These are phyloP conservation scores for Fusarium buharicum DNA, from an alignment of 2,329 filamentous ascomycete species.

Conservation along the genomic window DNA sequence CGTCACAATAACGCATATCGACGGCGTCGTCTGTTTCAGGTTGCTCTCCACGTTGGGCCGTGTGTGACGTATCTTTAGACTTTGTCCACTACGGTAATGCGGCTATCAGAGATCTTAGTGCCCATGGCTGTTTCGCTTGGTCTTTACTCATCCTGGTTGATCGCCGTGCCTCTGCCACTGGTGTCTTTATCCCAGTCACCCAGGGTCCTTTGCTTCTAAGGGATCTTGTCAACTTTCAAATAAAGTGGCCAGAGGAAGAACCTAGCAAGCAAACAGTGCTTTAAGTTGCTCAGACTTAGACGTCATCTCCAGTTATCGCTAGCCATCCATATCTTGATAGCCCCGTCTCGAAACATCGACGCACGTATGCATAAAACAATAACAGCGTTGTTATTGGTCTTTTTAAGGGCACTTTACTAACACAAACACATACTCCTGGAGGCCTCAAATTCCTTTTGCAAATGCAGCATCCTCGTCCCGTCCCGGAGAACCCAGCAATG, in stretches of 20 bases:
- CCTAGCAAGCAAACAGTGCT: neutral
- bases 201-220: slow-evolving; percentile 8
- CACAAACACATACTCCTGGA: neutral
- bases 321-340: too few relatives aligned
- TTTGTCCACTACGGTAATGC: slow-evolving; percentile 12
- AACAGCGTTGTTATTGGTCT: slow-evolving; percentile 1
- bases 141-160: slow-evolving; percentile 29
- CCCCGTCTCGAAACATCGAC: too few relatives aligned
- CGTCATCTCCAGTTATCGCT: too few relatives aligned
- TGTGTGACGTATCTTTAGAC: slow-evolving; percentile 27
- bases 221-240: slow-evolving; percentile 17
- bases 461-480: slow-evolving; percentile 11
- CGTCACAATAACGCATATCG: slow-evolving; percentile 24
- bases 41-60: slow-evolving; percentile 38
- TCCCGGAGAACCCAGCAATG: slow-evolving; percentile 11
- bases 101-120: slow-evolving; percentile 34
- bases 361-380: neutral
- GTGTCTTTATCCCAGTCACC: slow-evolving; percentile 16
- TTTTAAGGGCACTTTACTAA: neutral
- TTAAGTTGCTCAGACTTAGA: neutral
- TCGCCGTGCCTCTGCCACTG: slow-evolving; percentile 17
- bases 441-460: slow-evolving; percentile 7
- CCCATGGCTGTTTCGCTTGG: slow-evolving; percentile 23
- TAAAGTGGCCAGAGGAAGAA: neutral
- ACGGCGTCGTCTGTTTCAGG: slow-evolving; percentile 43